Evolutionary conservation across 768 basidiomycete genomes (phyloP).

Genomic region (Peribolospora kevripleyi): DNA sequence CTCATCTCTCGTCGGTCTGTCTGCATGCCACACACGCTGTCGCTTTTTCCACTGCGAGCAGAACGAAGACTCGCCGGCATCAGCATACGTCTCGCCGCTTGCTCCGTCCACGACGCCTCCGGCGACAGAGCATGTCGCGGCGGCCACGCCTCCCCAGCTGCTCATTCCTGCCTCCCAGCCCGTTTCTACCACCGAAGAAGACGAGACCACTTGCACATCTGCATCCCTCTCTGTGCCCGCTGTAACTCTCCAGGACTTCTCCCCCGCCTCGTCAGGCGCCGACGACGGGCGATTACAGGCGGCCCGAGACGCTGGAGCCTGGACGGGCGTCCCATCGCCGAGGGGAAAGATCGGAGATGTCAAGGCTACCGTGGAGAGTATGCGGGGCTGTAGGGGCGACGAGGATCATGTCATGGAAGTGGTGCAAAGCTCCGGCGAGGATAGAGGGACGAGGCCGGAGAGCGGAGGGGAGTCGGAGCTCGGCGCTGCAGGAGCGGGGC

Average conservation of each 20-base stretch:
- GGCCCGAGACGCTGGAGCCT: background rate
- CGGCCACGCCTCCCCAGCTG: background rate
- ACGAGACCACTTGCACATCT: slow-evolving; percentile 5
- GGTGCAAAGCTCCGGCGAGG: background rate
- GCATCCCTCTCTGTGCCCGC: slow-evolving; percentile 7
- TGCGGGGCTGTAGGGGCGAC: slow-evolving; percentile 10
- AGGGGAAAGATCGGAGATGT: slow-evolving; percentile 14
- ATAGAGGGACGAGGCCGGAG: background rate
- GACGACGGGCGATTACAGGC: slow-evolving; percentile 3
- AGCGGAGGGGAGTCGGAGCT: background rate
- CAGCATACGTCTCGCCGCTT: background rate
- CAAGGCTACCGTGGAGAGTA: slow-evolving; percentile 19
- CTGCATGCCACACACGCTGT: background rate
- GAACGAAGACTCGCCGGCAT: slow-evolving; percentile 6
- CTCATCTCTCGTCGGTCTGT: slow-evolving; percentile 13
- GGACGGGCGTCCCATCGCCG: slow-evolving; percentile 4
- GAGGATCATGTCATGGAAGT: background rate
- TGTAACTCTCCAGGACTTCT: slow-evolving; percentile 11
- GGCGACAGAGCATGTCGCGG: slow-evolving; percentile 4
- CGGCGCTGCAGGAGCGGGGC: background rate
- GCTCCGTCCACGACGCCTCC: slow-evolving; percentile 5
- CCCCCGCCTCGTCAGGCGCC: background rate
- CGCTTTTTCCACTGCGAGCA: slow-evolving; percentile 1
- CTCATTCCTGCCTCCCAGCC: background rate
- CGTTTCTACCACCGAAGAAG: background rate